These are phyloP conservation scores for Acanthamoeba castellanii DNA, from an alignment of 208 protist genomes.

Conservation along the genomic window DNA sequence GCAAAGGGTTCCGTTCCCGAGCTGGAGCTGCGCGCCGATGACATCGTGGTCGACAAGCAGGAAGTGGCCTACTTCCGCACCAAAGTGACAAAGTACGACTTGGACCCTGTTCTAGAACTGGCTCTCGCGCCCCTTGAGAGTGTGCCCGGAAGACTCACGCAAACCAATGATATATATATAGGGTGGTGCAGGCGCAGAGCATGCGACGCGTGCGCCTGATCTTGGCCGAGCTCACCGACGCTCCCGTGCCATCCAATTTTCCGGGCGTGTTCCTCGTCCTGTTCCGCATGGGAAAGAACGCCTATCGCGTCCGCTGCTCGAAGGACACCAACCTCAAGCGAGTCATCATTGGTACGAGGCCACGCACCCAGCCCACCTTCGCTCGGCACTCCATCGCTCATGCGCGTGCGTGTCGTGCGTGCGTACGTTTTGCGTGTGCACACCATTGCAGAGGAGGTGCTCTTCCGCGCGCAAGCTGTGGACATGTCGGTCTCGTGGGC, in stretches of 20 bases:
- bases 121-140: neutral
- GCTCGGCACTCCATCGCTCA: neutral
- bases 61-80: constrained; percentile 33
- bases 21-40: neutral
- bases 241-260: neutral
- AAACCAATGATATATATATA: neutral
- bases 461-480: neutral
- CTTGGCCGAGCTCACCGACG: constrained; percentile 37
- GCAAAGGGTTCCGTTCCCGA: neutral
- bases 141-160: neutral
- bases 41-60: constrained; percentile 4
- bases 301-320: neutral
- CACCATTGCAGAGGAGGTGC: neutral
- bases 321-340: constrained; percentile 29
- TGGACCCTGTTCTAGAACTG: neutral
- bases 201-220: neutral
- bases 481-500: constrained; percentile 37
- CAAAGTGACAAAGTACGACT: neutral
- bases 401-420: neutral
- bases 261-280: neutral
- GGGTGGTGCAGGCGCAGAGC: constrained; percentile 1
- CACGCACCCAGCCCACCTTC: neutral
- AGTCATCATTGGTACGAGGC: neutral
- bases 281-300: neutral
- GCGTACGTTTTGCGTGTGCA: neutral